Base-by-base conservation (phyloP, 2,329 filamentous ascomycete genomes). In the Aspergillus arachidicola region DNA sequence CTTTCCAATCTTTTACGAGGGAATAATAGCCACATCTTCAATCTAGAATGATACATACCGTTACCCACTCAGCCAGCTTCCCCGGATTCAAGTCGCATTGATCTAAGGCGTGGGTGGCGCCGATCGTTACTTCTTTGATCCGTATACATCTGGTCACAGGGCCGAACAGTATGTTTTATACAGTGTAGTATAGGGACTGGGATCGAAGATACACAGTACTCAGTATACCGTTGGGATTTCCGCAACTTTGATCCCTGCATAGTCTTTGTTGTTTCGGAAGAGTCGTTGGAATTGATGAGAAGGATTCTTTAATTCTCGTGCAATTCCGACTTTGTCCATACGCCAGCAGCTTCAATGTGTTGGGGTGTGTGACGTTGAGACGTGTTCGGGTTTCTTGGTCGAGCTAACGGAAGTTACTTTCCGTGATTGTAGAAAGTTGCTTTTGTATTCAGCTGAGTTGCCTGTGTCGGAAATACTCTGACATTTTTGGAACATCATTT, bases 31-130 rank as follows among this genome's bases (percentile, higher is more conserved):
- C 51, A 23, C 51, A 53, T 48, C n/a, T 61, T 45, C 55, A 54
- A 21, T 21, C 26, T 12, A 46, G 28, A 46, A 59, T 34, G 28
- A 59, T 34, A 45, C 50, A 43, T 62, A 30, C 14, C 54, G 14
- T 16, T 62, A 64, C 56, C 59, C 54, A 62, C 55, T 38, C 51
- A 43, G 43, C 19, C 43, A 62, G 55, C 36, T 60, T 60, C 63
- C 57, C 57, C 57, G 57, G 63, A 64, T 62, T 62, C 45, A 56
- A 46, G 23, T 41, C 51, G 59, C 59, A 64, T 64, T 51, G 60
- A 62, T 59, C 62, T 46, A 62, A 64, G 62, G 63, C 63, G 62
- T 64, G 57, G 57, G 38, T 43, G 28, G 30, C 41, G 61, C 58
- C 60, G 61, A 63, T 63, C 61, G 34, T 60, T 43, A 16, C 56